Base-by-base conservation (phyloP, 495 filamentous ascomycete genomes). In the Xylaria flabelliformis region DNA sequence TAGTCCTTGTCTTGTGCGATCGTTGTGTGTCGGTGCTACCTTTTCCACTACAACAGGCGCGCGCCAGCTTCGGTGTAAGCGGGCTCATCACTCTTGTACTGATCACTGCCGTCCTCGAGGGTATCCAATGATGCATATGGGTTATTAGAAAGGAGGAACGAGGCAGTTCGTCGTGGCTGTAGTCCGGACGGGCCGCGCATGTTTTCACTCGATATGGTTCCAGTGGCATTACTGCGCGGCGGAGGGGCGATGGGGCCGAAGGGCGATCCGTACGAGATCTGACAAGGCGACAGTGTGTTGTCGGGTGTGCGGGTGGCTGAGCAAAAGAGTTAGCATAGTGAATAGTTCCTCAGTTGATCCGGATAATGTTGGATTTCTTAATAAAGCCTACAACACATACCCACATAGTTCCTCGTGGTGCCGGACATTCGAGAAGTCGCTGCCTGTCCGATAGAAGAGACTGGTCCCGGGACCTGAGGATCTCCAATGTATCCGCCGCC, bases 191-290 rank as follows among this genome's bases (percentile, higher is more conserved):
- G 2, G 64, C 69, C 50, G n/a, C 34, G 46, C 1, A 48, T 1
- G 24, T 13, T 17, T 46, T 71, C 62, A 21, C 12, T 41, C 15
- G 21, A 51, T 4, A 56, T 15, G 1, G 13, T 12, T 48, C 10
- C 59, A 6, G 53, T 10, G 5, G 46, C 46, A 17, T 34, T 53
- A 24, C 53, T 56, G 19, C 70, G 70, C 2, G 42, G 26, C 19
- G 70, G 70, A 4, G 62, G 62, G 4, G 62, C 70, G 17, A 72
- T 72, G 13, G 70, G 70, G 29, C 70, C 70, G 63, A 66, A 72
- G 0, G 50, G 63, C 0, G 62, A 66, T 21, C 62, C 41, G 51
- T 66, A 71, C 9, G 59, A 48, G 4, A 46, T 8, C 29, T 36
- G 44, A 34, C 46, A 44, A 3, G 69, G 58, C 1, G 55, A 64